These are phyloP conservation scores for Schoenoplectus tabernaemontani DNA, from an alignment of 202 grass and related monocot species.

Conservation along the genomic window DNA sequence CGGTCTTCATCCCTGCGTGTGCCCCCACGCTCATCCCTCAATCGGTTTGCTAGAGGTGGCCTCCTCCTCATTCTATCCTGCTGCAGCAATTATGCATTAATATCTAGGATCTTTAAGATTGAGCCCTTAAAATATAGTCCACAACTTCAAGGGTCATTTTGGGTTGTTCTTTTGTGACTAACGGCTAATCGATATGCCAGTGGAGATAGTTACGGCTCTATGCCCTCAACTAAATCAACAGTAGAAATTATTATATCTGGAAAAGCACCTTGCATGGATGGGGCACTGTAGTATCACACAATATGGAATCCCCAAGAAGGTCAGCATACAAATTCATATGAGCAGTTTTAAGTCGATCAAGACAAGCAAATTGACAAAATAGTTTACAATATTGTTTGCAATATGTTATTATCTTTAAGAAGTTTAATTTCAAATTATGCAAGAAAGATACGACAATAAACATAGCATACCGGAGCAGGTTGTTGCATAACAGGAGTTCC, in stretches of 20 bases:
- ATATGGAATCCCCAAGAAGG: not conserved
- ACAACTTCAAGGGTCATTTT: not conserved
- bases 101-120: not conserved
- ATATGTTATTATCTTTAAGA: not conserved
- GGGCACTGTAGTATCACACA: not conserved
- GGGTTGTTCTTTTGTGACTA: not conserved
- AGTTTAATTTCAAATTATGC: not conserved
- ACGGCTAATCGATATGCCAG: not conserved
- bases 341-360: not conserved
- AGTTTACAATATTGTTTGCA: not conserved
- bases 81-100: conserved; percentile 35
- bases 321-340: not conserved
- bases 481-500: conserved; percentile 98
- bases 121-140: too few relatives aligned
- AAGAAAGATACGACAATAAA: conserved; percentile 23
- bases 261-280: not conserved
- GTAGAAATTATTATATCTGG: not conserved
- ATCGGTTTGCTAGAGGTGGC: conserved; percentile 48
- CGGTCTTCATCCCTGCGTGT: conserved; percentile 61
- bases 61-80: conserved; percentile 54
- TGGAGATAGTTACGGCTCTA: not conserved
- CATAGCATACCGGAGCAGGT: conserved; percentile 56
- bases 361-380: not conserved
- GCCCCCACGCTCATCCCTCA: conserved; percentile 57
- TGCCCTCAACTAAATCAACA: not conserved